phyloP scores from a whole-genome alignment of 352 stramenopile species.

The Globisporangium rhizosaccharum region DNA sequence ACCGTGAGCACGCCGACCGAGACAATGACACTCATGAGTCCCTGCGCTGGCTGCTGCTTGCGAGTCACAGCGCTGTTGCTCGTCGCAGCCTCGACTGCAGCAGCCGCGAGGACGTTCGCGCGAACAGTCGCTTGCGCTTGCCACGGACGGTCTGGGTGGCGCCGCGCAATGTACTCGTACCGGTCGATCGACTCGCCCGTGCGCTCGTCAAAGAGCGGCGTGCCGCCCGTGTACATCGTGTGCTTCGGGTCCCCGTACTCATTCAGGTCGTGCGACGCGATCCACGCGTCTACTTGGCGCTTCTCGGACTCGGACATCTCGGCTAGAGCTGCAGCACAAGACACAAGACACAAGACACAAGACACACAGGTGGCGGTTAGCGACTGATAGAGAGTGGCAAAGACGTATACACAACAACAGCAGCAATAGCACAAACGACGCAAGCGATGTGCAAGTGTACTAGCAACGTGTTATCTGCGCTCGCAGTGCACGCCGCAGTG shows the following conservation, averaged over 20 bases:
- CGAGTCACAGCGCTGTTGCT: background rate
- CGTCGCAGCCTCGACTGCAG: constrained; percentile 10
- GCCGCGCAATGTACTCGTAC: constrained; percentile 62
- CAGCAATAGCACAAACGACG: background rate
- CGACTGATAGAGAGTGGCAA: background rate
- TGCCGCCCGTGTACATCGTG: constrained; percentile 62
- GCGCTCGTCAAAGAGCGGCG: constrained; percentile 74
- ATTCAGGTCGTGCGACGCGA: constrained; percentile 7
- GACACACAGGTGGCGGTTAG: background rate
- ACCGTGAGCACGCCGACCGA: constrained; percentile 22
- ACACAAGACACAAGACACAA: background rate
- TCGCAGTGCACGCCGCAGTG: background rate
- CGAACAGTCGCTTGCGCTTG: constrained; percentile 13
- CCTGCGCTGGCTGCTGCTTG: background rate
- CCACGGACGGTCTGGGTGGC: constrained; percentile 60
- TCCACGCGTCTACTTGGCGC: constrained; percentile 29
- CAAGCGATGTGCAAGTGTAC: background rate
- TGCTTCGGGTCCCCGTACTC: constrained; percentile 10
- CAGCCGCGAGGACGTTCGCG: background rate
- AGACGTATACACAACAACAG: background rate
- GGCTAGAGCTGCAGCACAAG: background rate
- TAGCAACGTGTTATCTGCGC: background rate
- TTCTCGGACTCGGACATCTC: constrained; percentile 10
- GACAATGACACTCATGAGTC: constrained; percentile 14
- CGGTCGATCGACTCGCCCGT: constrained; percentile 44